A percentile compares a stretch with the other conserved stretches of the same genome.
Evolutionary conservation across 768 basidiomycete species (phyloP).

Genomic region (Cyclocybe aegerita): DNA sequence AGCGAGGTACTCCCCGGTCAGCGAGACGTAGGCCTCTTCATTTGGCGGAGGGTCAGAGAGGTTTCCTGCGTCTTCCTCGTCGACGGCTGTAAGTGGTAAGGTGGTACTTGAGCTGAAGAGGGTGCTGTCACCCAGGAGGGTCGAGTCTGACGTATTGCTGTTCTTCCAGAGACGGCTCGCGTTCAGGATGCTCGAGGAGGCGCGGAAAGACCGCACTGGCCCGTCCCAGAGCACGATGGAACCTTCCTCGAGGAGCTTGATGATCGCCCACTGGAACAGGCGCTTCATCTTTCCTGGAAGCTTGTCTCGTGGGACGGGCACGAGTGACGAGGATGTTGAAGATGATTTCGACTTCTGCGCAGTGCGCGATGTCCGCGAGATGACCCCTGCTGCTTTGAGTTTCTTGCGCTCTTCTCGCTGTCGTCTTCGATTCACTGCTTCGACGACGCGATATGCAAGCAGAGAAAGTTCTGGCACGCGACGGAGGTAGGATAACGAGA

Average conservation of each 20-base stretch:
- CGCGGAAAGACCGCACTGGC: slow-evolving; percentile 35
- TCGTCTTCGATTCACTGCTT: slow-evolving; percentile 58
- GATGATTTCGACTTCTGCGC: slow-evolving; percentile 3
- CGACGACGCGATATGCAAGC: slow-evolving; percentile 64
- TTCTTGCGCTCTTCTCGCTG: slow-evolving; percentile 47
- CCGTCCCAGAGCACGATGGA: slow-evolving; percentile 75
- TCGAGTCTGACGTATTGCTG: slow-evolving; percentile 24
- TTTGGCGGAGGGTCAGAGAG: slow-evolving; percentile 60
- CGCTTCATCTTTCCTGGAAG: slow-evolving; percentile 56
- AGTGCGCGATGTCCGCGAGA: slow-evolving; percentile 9
- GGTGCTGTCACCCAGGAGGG: slow-evolving; percentile 25
- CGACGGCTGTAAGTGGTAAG: slow-evolving; percentile 14
- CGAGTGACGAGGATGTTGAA: background rate
- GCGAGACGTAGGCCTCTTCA: slow-evolving; percentile 69
- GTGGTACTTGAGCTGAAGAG: slow-evolving; percentile 25
- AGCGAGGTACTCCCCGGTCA: slow-evolving; percentile 53
- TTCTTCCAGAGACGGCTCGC: slow-evolving; percentile 51
- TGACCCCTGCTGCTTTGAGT: slow-evolving; percentile 27
- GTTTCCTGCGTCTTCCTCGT: slow-evolving; percentile 39
- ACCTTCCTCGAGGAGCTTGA: slow-evolving; percentile 69
- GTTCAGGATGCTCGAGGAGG: slow-evolving; percentile 15
- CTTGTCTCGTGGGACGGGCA: slow-evolving; percentile 19
- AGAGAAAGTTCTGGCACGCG: slow-evolving; percentile 72
- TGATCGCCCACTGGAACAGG: slow-evolving; percentile 64
- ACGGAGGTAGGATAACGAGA: slow-evolving; percentile 72